phyloP scores from a whole-genome alignment of 352 stramenopile genomes.

The Phytophthora fragariae region DNA sequence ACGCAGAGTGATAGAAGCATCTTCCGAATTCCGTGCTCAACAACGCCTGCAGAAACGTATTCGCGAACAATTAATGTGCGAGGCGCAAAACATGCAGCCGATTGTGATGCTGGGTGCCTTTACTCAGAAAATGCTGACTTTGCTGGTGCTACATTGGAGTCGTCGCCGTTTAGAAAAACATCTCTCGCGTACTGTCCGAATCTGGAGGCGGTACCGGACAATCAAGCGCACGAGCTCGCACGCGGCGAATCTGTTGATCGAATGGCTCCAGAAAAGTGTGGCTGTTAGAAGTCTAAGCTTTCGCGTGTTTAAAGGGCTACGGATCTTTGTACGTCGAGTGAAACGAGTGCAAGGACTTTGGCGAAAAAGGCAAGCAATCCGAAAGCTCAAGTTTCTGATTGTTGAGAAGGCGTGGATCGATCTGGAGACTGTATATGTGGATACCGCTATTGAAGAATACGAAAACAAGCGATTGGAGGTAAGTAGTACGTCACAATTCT shows the following conservation, averaged over 20 bases:
- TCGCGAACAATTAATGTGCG: constrained; percentile 39
- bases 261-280: constrained; percentile 74
- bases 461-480: constrained; percentile 51
- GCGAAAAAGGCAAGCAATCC: constrained; percentile 52
- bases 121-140: constrained; percentile 51
- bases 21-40: constrained; percentile 53
- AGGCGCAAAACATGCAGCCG: constrained; percentile 53
- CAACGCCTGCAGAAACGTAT: constrained; percentile 52
- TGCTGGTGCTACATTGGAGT: constrained; percentile 50
- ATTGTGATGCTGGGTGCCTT: constrained; percentile 56
- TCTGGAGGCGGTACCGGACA: constrained; percentile 55
- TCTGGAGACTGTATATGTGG: constrained; percentile 56
- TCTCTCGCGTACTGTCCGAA: constrained; percentile 49
- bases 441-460: constrained; percentile 52
- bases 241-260: constrained; percentile 52
- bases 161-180: constrained; percentile 42
- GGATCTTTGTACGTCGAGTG: constrained; percentile 57
- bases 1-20: constrained; percentile 52
- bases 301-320: constrained; percentile 61
- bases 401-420: constrained; percentile 62
- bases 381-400: constrained; percentile 44
- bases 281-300: constrained; percentile 61
- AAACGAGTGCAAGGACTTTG: constrained; percentile 66
- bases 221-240: constrained; percentile 40
- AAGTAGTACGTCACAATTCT: not conserved